Conservation (phyloP, 2,329 filamentous ascomycete genomes). For the Fusarium mexicanum region DNA sequence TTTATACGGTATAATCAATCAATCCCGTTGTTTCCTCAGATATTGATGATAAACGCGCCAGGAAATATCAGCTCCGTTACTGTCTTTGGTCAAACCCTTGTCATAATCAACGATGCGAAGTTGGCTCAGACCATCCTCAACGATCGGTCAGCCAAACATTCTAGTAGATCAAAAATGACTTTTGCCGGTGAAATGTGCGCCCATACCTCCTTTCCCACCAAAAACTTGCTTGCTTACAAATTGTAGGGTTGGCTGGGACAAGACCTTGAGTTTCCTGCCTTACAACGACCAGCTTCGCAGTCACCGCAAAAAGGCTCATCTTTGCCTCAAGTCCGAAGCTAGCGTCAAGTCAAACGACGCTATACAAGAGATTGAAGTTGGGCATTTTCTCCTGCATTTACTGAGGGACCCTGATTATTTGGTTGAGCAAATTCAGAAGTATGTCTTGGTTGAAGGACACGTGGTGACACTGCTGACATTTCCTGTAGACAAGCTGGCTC, state of each 20-base stretch:
- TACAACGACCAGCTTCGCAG: conserved; percentile 51
- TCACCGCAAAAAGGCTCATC: conserved; percentile 56
- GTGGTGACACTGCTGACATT: neutral
- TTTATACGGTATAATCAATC: neutral
- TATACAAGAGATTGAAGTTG: conserved; percentile 55
- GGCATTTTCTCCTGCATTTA: conserved; percentile 36
- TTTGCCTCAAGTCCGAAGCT: conserved; percentile 55
- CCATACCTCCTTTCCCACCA: fast-evolving
- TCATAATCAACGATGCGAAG: conserved; percentile 52
- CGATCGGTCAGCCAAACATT: conserved; percentile 21
- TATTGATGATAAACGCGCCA: fast-evolving
- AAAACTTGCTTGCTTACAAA: fast-evolving
- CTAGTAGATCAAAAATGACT: conserved; percentile 17
- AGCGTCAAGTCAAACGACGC: conserved; percentile 50
- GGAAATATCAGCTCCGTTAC: conserved; percentile 58
- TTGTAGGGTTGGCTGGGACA: conserved; percentile 40
- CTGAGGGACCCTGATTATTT: conserved; percentile 51
- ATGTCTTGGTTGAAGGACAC: neutral
- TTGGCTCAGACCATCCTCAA: conserved; percentile 51
- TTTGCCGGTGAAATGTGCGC: conserved; percentile 29
- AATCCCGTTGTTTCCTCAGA: fast-evolving
- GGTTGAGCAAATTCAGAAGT: conserved; percentile 55
- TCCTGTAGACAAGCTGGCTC: conserved; percentile 17
- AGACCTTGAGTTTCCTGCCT: conserved; percentile 47
- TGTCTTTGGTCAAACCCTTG: conserved; percentile 51